Evolutionary conservation across 805 yeast genomes (phyloP).

Genomic region (Ogataea henricii): DNA sequence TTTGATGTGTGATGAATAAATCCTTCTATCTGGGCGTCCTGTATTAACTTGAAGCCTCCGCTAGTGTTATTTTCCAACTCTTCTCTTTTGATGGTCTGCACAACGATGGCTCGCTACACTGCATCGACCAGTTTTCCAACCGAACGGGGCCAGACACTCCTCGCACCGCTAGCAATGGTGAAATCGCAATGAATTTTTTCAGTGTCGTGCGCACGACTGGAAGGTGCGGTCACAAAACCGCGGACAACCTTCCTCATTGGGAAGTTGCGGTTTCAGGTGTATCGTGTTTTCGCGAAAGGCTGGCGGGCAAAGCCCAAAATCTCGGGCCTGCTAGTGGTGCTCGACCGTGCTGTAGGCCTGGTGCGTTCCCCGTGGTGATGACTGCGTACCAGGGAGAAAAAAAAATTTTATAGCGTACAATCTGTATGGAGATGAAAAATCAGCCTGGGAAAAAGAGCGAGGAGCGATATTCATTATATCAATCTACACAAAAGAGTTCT

Average conservation of each 20-base stretch:
- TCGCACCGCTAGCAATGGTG: conserved; percentile 15
- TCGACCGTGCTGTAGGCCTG: not conserved
- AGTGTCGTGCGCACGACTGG: conserved; percentile 10
- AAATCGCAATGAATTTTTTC: conserved; percentile 13
- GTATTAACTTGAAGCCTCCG: not conserved
- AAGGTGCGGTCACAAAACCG: conserved; percentile 17
- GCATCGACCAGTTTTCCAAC: not conserved
- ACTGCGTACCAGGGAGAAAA: not conserved
- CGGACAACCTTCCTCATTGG: not conserved
- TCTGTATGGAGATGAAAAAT: conserved; percentile 5
- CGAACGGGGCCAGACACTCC: conserved; percentile 13
- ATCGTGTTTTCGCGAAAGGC: conserved; percentile 1
- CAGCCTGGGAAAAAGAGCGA: not conserved
- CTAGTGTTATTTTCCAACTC: not conserved
- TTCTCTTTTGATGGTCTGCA: not conserved
- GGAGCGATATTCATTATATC: not conserved
- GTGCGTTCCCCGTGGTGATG: not conserved
- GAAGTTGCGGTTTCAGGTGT: conserved; percentile 12
- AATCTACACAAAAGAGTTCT: conserved; percentile 4
- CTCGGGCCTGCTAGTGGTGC: not conserved
- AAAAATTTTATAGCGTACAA: conserved; percentile 2
- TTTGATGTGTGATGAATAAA: conserved; percentile 1
- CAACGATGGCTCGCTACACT: conserved; percentile 7
- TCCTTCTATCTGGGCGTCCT: not conserved
- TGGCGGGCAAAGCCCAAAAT: not conserved